A percentile compares a stretch with the other conserved stretches of the same genome.
phyloP scores from a whole-genome alignment of 2,329 filamentous ascomycete genomes.

The Curvularia verruculosa region DNA sequence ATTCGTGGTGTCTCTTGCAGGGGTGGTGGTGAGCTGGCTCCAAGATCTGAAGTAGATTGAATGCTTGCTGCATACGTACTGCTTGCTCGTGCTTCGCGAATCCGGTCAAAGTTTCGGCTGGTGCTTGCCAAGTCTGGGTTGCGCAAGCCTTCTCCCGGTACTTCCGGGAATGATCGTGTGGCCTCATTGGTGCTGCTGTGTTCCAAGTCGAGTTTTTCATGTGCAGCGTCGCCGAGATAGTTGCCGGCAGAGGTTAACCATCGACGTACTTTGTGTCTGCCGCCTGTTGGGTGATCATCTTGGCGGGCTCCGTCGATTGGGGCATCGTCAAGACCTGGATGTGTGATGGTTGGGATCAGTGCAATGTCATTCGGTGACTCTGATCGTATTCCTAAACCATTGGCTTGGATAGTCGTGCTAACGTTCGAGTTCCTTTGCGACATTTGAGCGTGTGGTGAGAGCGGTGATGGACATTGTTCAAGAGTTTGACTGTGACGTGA shows the following conservation, averaged over 20 bases:
- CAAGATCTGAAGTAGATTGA: constrained; percentile 33
- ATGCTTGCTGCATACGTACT: constrained; percentile 49
- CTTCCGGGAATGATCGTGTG: constrained; percentile 60
- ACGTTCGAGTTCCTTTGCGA: neutral
- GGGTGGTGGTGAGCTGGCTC: constrained; percentile 25
- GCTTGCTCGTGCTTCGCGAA: constrained; percentile 48
- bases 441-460: constrained; percentile 1
- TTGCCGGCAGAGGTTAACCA: constrained; percentile 53
- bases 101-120: constrained; percentile 51
- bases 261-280: constrained; percentile 39
- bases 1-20: constrained; percentile 12
- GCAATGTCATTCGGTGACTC: constrained; percentile 21
- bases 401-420: neutral
- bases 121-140: constrained; percentile 53
- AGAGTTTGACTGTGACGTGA: constrained; percentile 32
- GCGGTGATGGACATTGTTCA: constrained; percentile 12
- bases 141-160: constrained; percentile 60
- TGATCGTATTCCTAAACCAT: constrained; percentile 21
- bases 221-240: constrained; percentile 56
- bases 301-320: constrained; percentile 6
- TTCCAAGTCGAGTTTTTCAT: constrained; percentile 52
- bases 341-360: constrained; percentile 24
- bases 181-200: constrained; percentile 56
- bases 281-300: constrained; percentile 19
- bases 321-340: constrained; percentile 11